Percentiles rank a stretch among this genome's conserved stretches.
Evolutionary conservation across 345 rosid genomes (phyloP).

Genomic region (Raphanus sativus): DNA sequence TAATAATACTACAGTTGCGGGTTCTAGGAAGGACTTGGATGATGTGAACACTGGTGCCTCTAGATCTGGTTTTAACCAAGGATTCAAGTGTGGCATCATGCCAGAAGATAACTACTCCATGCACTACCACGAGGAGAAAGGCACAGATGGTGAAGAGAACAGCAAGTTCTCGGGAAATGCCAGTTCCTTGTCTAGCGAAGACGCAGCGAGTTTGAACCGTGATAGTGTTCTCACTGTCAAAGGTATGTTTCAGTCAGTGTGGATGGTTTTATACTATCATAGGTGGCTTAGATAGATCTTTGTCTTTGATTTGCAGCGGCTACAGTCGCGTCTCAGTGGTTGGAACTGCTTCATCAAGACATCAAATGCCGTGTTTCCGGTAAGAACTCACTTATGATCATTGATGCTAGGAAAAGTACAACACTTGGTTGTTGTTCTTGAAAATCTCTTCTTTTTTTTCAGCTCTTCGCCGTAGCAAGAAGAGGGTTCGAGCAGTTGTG

Average conservation of each 20-base stretch:
- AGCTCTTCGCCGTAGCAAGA: conserved; percentile 90
- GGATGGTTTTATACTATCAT: background rate
- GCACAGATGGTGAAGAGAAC: conserved; percentile 26
- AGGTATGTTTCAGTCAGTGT: conserved; percentile 22
- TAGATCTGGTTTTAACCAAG: conserved; percentile 22
- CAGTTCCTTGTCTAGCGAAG: conserved; percentile 24
- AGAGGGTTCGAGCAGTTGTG: conserved; percentile 76
- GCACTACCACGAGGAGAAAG: conserved; percentile 15
- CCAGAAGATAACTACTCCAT: conserved; percentile 12
- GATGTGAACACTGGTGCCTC: conserved; percentile 17
- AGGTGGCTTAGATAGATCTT: conserved; percentile 11
- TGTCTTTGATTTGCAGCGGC: conserved; percentile 62
- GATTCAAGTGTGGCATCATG: conserved; percentile 15
- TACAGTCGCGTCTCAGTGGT: conserved; percentile 87
- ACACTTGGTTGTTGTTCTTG: background rate
- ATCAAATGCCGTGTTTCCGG: conserved; percentile 85
- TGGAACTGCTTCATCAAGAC: conserved; percentile 89
- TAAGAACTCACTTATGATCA: conserved; percentile 24
- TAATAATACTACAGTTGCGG: conserved; percentile 2
- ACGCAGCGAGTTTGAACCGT: conserved; percentile 25
- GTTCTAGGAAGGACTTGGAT: too few species aligned
- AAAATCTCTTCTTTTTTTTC: conserved; percentile 29
- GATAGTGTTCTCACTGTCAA: conserved; percentile 39
- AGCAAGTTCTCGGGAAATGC: conserved; percentile 23
- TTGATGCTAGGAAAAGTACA: background rate